Evolutionary conservation across 1,284 basidiomycete species (phyloP).

Genomic region (Ustilago trichophora): DNA sequence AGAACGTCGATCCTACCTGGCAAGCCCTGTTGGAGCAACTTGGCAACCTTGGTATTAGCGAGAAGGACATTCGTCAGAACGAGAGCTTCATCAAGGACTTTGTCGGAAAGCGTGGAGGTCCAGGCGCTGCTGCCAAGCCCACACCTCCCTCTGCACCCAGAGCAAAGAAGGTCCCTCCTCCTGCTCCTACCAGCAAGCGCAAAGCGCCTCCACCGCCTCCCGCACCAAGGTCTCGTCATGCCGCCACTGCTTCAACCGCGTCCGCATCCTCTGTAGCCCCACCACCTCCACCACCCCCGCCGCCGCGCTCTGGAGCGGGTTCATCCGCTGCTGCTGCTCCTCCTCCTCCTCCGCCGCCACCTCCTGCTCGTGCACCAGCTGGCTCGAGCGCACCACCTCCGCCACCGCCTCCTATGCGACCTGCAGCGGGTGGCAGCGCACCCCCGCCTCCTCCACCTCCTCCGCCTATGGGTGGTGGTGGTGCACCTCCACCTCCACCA

Average conservation of each 20-base stretch:
- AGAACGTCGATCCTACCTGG: constrained; percentile 94
- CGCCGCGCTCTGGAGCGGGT: constrained; percentile 67
- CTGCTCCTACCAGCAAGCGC: constrained; percentile 63
- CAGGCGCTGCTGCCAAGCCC: constrained; percentile 23
- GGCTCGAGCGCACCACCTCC: constrained; percentile 39
- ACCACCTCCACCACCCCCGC: constrained; percentile 60
- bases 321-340: constrained; percentile 67
- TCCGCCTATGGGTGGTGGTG: constrained; percentile 29
- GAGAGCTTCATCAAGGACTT: constrained; percentile 90
- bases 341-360: constrained; percentile 67
- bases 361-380: constrained; percentile 20
- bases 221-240: constrained; percentile 40
- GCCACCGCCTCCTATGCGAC: constrained; percentile 46
- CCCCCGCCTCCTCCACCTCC: constrained; percentile 57
- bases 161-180: constrained; percentile 71
- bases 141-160: constrained; percentile 69
- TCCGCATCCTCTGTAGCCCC: constrained; percentile 30
- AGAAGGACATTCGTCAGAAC: constrained; percentile 75
- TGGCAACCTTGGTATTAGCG: constrained; percentile 74
- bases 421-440: constrained; percentile 25
- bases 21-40: constrained; percentile 79
- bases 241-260: constrained; percentile 31
- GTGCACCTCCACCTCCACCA: constrained; percentile 28
- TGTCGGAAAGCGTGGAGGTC: constrained; percentile 73
- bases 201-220: constrained; percentile 61